These are phyloP conservation scores for Kokia cookei DNA, from an alignment of 441 rosid species.

Conservation along the genomic window DNA sequence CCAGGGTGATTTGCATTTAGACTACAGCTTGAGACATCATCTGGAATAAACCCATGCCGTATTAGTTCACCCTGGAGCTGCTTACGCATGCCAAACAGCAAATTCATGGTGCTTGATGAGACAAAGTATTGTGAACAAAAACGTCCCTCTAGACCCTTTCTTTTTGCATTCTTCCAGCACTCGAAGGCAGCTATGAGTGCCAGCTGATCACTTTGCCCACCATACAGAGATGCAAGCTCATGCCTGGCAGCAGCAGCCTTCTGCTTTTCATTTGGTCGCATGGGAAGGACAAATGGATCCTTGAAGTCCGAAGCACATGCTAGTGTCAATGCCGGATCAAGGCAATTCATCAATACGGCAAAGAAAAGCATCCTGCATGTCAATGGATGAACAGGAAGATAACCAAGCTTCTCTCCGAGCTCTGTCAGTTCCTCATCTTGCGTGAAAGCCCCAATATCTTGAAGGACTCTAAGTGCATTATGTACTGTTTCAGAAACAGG, in stretches of 20 bases:
- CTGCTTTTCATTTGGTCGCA: constrained; percentile 64
- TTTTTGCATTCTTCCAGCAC: constrained; percentile 83
- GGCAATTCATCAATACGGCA: constrained; percentile 85
- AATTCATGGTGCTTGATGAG: constrained; percentile 67
- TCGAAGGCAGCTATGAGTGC: constrained; percentile 90
- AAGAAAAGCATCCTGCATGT: constrained; percentile 95
- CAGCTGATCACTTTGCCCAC: constrained; percentile 87
- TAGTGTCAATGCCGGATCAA: constrained; percentile 92
- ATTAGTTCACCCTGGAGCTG: constrained; percentile 74
- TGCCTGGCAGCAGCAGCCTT: constrained; percentile 67
- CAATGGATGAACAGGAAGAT: constrained; percentile 88
- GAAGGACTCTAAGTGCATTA: constrained; percentile 72
- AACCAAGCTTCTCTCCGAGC: constrained; percentile 87
- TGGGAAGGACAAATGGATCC: constrained; percentile 86
- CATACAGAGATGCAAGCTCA: constrained; percentile 82
- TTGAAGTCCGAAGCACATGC: constrained; percentile 92
- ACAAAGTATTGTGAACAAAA: constrained; percentile 83
- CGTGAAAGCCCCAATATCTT: constrained; percentile 88
- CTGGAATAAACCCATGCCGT: constrained; percentile 61
- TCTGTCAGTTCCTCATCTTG: constrained; percentile 74
- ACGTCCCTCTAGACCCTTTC: constrained; percentile 41
- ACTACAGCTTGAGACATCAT: constrained; percentile 54
- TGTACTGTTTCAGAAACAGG: constrained; percentile 69
- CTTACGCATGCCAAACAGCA: constrained; percentile 82
- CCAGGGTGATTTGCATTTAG: constrained; percentile 67